A percentile compares a stretch with the other conserved stretches of the same genome.
Evolutionary conservation across 1,284 basidiomycete species (phyloP).

Genomic region (Wallemia ichthyophaga): DNA sequence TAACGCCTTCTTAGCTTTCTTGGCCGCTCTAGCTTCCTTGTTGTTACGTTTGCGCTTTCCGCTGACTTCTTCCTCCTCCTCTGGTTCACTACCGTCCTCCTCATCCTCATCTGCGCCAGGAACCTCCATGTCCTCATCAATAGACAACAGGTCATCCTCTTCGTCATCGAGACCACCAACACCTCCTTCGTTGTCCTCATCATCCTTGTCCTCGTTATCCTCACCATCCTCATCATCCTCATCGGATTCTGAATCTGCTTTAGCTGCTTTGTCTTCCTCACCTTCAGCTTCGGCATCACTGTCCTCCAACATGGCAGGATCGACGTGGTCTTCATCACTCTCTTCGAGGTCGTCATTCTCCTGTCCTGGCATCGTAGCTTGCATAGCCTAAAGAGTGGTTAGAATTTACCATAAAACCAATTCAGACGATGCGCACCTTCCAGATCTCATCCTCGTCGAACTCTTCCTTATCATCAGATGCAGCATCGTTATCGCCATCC

Average conservation of each 20-base stretch:
- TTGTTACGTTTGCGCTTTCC: conserved; percentile 20
- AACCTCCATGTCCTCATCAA: conserved; percentile 7
- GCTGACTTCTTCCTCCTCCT: conserved; percentile 27
- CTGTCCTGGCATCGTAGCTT: conserved; percentile 35
- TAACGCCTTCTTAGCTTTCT: conserved; percentile 36
- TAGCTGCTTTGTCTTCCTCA: conserved; percentile 7
- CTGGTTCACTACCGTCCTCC: conserved; percentile 16
- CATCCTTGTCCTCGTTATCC: conserved; percentile 9
- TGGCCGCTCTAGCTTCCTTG: conserved; percentile 19
- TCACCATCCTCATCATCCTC: conserved; percentile 8
- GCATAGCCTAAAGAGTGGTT: conserved; percentile 35
- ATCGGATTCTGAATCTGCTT: conserved; percentile 6
- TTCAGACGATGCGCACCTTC: conserved; percentile 27
- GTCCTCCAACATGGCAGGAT: conserved; percentile 12
- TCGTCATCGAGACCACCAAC: conserved; percentile 12
- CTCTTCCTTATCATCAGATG: conserved; percentile 18
- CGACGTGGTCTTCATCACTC: conserved; percentile 14
- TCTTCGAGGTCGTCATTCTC: conserved; percentile 11
- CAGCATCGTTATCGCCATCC: conserved; percentile 6
- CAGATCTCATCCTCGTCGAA: conserved; percentile 39
- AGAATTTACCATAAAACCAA: not conserved
- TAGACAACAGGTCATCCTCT: conserved; percentile 14
- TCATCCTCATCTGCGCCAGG: conserved; percentile 9
- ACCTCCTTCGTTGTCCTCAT: conserved; percentile 6
- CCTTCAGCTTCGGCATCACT: conserved; percentile 7